Conservation (phyloP, 1,139 yeast species). For the Candida sanyaensis region DNA sequence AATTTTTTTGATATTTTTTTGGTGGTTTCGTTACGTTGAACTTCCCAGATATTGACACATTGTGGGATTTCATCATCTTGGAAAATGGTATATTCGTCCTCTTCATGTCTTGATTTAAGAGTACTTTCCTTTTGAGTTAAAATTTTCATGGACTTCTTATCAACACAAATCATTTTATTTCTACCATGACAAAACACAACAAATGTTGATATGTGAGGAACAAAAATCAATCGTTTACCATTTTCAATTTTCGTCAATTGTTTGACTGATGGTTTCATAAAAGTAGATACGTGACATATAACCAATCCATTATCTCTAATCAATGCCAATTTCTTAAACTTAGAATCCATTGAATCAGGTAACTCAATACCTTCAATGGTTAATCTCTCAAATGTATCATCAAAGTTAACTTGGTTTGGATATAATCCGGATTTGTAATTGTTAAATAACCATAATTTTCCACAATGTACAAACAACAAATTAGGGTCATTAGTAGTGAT, state of each 20-base stretch:
- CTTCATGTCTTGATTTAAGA: slow-evolving; percentile 15
- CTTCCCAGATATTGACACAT: slow-evolving; percentile 37
- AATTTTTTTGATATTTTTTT: slow-evolving; percentile 31
- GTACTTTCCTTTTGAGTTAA: slow-evolving; percentile 23
- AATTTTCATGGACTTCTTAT: slow-evolving; percentile 28
- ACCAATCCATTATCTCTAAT: slow-evolving; percentile 55
- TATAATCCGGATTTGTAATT: slow-evolving; percentile 23
- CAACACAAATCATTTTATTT: slow-evolving; percentile 34
- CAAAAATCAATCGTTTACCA: slow-evolving; percentile 36
- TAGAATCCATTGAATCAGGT: slow-evolving; percentile 14
- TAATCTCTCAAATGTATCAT: slow-evolving; percentile 32
- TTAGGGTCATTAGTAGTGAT: slow-evolving; percentile 20
- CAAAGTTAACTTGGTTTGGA: slow-evolving; percentile 46
- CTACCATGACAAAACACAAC: slow-evolving; percentile 36
- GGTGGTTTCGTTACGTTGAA: slow-evolving; percentile 30
- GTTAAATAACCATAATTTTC: slow-evolving; percentile 46
- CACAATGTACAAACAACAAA: slow-evolving; percentile 31
- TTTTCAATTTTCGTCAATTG: slow-evolving; percentile 39
- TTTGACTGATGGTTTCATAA: slow-evolving; percentile 26
- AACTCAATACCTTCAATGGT: slow-evolving; percentile 13
- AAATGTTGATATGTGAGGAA: slow-evolving; percentile 36
- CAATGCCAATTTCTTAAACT: slow-evolving; percentile 27
- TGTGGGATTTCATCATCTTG: slow-evolving; percentile 36
- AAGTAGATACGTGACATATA: slow-evolving; percentile 31
- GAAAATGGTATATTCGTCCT: slow-evolving; percentile 24